A percentile compares a stretch with the other conserved stretches of the same genome.
Evolutionary conservation across 2,329 filamentous ascomycete genomes (phyloP).

Genomic region (Fusarium sp.): DNA sequence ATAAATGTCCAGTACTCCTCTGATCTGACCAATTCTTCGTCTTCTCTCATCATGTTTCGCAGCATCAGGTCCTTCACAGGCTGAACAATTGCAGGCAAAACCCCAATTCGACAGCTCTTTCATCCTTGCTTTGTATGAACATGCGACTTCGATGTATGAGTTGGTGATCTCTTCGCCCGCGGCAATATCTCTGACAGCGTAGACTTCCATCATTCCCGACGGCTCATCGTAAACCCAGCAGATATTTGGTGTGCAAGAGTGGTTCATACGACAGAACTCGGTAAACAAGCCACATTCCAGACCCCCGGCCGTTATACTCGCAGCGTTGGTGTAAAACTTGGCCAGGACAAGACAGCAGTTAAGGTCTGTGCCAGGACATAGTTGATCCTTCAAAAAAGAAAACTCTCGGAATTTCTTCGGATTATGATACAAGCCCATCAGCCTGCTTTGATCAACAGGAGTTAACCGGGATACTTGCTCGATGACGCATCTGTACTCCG

Average conservation of each 20-base stretch:
- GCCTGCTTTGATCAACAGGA: not conserved
- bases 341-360: constrained; percentile 7
- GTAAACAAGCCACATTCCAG: constrained; percentile 16
- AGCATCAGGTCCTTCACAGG: not conserved
- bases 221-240: constrained; percentile 21
- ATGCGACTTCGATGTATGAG: constrained; percentile 19
- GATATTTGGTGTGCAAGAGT: constrained; percentile 21
- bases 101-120: constrained; percentile 20
- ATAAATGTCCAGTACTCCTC: constrained; percentile 12
- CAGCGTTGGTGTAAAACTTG: constrained; percentile 26
- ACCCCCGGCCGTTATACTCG: constrained; percentile 1
- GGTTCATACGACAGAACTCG: constrained; percentile 22
- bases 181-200: constrained; percentile 1
- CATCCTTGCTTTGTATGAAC: not conserved
- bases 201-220: constrained; percentile 8
- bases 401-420: constrained; percentile 17
- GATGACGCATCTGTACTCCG: constrained; percentile 13
- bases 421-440: constrained; percentile 12
- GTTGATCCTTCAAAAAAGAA: constrained; percentile 8
- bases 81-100: not conserved
- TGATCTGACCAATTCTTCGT: constrained; percentile 12
- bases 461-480: not conserved
- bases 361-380: constrained; percentile 1
- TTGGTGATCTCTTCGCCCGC: constrained; percentile 17
- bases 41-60: constrained; percentile 11